A percentile compares a stretch with the other conserved stretches of the same genome.
phyloP scores from a whole-genome alignment of 352 stramenopile species.

The Pythium guiyangense region DNA sequence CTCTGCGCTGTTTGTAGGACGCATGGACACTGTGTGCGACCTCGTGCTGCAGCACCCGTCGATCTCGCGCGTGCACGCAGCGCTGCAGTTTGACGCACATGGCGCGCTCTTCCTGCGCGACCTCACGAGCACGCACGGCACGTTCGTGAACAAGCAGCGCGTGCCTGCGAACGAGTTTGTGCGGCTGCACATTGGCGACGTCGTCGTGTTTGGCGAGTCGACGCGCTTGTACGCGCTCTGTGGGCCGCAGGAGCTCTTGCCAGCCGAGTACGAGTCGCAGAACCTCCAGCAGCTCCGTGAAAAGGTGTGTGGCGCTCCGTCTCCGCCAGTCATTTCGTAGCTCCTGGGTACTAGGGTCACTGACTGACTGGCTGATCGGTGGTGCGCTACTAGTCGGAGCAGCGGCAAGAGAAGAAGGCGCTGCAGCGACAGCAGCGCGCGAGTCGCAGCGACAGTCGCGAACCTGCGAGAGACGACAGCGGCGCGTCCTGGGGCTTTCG shows the following conservation, averaged over 20 bases:
- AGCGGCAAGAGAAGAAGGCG: slow-evolving; percentile 16
- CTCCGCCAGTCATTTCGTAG: neutral
- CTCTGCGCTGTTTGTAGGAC: slow-evolving; percentile 10
- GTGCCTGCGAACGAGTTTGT: slow-evolving; percentile 38
- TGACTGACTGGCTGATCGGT: too few relatives aligned
- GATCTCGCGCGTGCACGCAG: slow-evolving; percentile 71
- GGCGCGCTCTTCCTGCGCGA: slow-evolving; percentile 74
- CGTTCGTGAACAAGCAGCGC: slow-evolving; percentile 82
- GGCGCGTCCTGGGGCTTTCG: slow-evolving; percentile 79
- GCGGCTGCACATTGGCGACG: slow-evolving; percentile 73
- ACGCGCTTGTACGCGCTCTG: slow-evolving; percentile 77
- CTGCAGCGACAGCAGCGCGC: slow-evolving; percentile 12
- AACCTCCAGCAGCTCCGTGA: slow-evolving; percentile 37
- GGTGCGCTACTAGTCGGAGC: neutral
- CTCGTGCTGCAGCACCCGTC: slow-evolving; percentile 69
- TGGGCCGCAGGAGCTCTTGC: slow-evolving; percentile 59
- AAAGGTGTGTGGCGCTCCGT: slow-evolving; percentile 2
- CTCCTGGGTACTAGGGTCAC: neutral
- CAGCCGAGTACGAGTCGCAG: slow-evolving; percentile 70
- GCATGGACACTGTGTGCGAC: slow-evolving; percentile 61
- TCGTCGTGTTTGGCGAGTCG: slow-evolving; percentile 86
- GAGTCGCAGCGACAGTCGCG: neutral
- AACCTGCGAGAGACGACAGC: slow-evolving; percentile 13
- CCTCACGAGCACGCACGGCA: slow-evolving; percentile 77
- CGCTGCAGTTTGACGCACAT: slow-evolving; percentile 60